Base-by-base conservation (phyloP, 2,329 filamentous ascomycete genomes). In the Metarhizium robertsii region DNA sequence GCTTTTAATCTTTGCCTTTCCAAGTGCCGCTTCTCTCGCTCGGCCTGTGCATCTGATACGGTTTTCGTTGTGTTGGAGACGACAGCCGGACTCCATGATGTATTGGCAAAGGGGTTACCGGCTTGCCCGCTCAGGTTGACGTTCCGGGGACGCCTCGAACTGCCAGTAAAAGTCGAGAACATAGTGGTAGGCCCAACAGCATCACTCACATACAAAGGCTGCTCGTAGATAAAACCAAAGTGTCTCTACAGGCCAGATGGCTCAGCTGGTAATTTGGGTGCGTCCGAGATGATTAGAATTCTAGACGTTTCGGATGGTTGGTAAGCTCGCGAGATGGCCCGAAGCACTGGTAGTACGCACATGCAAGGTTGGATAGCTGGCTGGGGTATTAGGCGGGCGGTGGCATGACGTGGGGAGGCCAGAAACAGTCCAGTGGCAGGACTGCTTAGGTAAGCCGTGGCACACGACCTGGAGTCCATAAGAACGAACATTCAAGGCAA, bases 111-210 rank as follows among this genome's bases (percentile, higher is more conserved):
- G 3, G 91, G 90, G 66, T 96, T 95, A 52, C 78, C 77, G 61
- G 83, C 83, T 63, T 92, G 87, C 59, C 91, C 94, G 61, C 90
- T 94, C 59, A 99, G 85, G 72, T 97, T 96, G 68, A 97, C 90
- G 69, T 96, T 92, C 61, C 94, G 86, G 59, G 87, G 86, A 62
- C 89, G 88, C 66, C 90, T 86, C 64, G 90, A 89, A 72, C 75
- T 89, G 63, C 94, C 94, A 29, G 89, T 94, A 74, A 99, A 99
- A 54, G 88, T 91, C 59, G 88, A 86, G 74, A 94, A 95, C 92
- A 96, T 96, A 67, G 62, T 54, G 51, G 52, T 48, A 49, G 49
- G 53, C 50, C 53, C 34, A 47, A 45, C 29, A 50, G 38, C n/a
- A 43, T 13, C 42, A 50, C 34, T 13, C 50, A 29, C 42, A 49